Evolutionary conservation across 139 green algal species (phyloP).

Genomic region (Chlorella vulgaris): DNA sequence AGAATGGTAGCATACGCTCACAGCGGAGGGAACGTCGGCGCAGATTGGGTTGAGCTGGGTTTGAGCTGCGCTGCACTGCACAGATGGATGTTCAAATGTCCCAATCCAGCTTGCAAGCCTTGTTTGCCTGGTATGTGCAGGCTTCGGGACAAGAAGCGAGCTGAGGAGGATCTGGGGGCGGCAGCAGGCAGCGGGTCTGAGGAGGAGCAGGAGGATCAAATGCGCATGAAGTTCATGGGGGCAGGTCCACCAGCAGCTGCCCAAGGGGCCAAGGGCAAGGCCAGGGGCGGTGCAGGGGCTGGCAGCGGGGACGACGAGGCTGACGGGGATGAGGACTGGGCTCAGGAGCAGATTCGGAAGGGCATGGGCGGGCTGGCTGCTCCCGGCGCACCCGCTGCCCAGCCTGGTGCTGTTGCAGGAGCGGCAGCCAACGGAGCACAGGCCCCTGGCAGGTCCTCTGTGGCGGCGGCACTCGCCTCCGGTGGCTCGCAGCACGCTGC

Average conservation of each 20-base stretch:
- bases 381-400: not conserved
- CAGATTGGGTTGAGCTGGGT: not conserved
- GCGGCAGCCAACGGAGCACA: not conserved
- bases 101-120: too few species aligned
- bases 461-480: constrained; percentile 16
- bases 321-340: constrained; percentile 68
- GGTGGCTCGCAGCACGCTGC: constrained; percentile 33
- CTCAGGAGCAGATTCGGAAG: constrained; percentile 73
- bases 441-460: not conserved
- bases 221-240: constrained; percentile 69
- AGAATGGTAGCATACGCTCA: too few species aligned
- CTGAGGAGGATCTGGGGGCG: constrained; percentile 9
- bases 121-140: too few species aligned
- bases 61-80: not conserved
- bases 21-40: too few species aligned
- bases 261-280: too few species aligned
- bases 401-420: not conserved
- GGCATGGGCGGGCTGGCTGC: constrained; percentile 47
- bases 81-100: too few species aligned
- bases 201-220: constrained; percentile 56
- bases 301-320: constrained; percentile 46
- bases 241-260: not conserved
- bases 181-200: constrained; percentile 36
- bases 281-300: not conserved
- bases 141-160: constrained; percentile 35